phyloP scores from a whole-genome alignment of 345 rosid genomes.

The Ceriops zippeliana region DNA sequence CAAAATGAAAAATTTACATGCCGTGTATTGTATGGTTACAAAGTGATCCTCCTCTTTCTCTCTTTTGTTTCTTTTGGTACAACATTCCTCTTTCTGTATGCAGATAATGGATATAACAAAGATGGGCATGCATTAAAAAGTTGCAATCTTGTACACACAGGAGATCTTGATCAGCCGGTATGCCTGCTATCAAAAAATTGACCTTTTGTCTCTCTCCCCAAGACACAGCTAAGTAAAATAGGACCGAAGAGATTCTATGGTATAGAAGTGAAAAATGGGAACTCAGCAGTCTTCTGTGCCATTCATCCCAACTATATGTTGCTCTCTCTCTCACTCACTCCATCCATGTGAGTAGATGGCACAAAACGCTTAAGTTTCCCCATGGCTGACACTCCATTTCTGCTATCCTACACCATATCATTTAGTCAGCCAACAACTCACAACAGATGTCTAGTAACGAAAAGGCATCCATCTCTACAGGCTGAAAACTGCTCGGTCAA shows the following conservation, averaged over 20 bases:
- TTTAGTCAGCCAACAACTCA: slow-evolving; percentile 1
- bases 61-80: no score
- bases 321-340: background rate
- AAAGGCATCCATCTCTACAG: background rate
- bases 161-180: no score
- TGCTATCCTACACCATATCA: background rate
- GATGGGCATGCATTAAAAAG: no score
- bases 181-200: no score
- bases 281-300: background rate
- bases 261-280: background rate
- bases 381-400: background rate
- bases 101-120: no score
- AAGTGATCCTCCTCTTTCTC: background rate
- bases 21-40: background rate
- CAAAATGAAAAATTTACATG: background rate
- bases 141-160: no score
- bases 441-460: background rate
- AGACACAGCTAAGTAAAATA: no score
- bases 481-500: slow-evolving; percentile 4
- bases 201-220: no score
- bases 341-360: background rate
- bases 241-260: background rate
- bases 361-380: no score
- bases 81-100: no score
- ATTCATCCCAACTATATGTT: background rate